Base-by-base conservation (phyloP, 2,329 filamentous ascomycete species). In the Pseudopithomyces chartarum region DNA sequence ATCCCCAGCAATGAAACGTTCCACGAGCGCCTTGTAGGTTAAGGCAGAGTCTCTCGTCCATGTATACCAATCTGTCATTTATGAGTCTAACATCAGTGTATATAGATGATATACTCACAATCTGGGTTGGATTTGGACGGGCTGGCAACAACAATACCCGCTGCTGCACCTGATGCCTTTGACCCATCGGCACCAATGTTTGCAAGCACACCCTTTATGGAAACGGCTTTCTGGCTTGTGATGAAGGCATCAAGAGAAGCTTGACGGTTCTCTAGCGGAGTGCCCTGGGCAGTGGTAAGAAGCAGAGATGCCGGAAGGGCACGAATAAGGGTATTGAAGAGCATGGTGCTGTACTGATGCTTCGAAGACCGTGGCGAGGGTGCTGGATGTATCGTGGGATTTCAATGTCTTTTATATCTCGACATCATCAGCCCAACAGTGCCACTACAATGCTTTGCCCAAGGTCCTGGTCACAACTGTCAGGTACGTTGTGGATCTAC, bases 1-100 rank as follows among this genome's bases (percentile, higher is more conserved):
- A 62, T 89, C 83, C 42, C 88, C 89, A 48, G 78, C 78, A 56
- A 85, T 78, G 69, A 92, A 89, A 19, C 84, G 80, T 64, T 93
- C 90, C 8, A 90, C 79, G 15, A 93, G 75, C 22, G 80, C 79
- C 76, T 91, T 91, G 78, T 90, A 85, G 2, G 86, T 85, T 29
- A 93, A 80, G 22, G 87, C 88, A 15, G 88, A 84, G 72, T 94
- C 90, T 67, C 90, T 80, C 1, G 87, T 91, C 90, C 90, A 94
- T 1, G 89, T 91, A 68, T 87, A 93, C 69, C 84, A 92, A 73
- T 93, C 89, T 91, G 58, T 44, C 13, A 29, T 8, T 32, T 22
- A 15, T 19, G 7, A 46, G n/a, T 23, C 26, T 3, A 26, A 32
- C 4, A 29, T 32, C 5, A n/a, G 15, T 17, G 20, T 15, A 12